These are phyloP conservation scores for Yamadazyma diddensiae DNA, from an alignment of 1,139 yeast species.

Conservation along the genomic window DNA sequence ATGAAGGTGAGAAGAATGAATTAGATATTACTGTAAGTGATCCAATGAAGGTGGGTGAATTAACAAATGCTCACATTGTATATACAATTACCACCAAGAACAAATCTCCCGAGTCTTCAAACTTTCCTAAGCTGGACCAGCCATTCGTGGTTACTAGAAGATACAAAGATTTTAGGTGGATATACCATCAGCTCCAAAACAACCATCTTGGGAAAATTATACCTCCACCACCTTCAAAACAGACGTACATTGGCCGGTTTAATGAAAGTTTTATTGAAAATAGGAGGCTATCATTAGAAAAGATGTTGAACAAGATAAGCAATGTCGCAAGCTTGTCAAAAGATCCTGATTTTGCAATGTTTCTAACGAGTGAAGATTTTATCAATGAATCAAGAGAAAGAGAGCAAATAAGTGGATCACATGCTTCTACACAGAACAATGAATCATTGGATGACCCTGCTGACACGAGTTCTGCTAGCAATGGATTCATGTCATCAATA, in stretches of 20 bases:
- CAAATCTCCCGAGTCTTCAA: slow-evolving; percentile 25
- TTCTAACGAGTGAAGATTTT: slow-evolving; percentile 74
- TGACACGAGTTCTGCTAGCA: slow-evolving; percentile 28
- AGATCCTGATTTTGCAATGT: slow-evolving; percentile 76
- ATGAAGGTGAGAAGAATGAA: slow-evolving; percentile 14
- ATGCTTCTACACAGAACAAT: slow-evolving; percentile 44
- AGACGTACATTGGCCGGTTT: slow-evolving; percentile 78
- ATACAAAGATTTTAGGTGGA: slow-evolving; percentile 82
- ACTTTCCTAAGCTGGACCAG: slow-evolving; percentile 21
- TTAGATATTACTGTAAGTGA: slow-evolving; percentile 80
- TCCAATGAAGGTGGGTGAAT: slow-evolving; percentile 88
- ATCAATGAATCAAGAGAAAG: slow-evolving; percentile 60
- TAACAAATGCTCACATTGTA: slow-evolving; percentile 85
- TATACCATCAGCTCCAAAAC: slow-evolving; percentile 80
- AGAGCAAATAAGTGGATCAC: slow-evolving; percentile 54
- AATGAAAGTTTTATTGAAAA: slow-evolving; percentile 86
- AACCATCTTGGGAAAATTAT: slow-evolving; percentile 88
- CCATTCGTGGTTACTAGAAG: slow-evolving; percentile 64
- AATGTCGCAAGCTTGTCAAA: slow-evolving; percentile 52
- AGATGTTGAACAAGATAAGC: slow-evolving; percentile 74
- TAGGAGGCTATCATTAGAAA: slow-evolving; percentile 82
- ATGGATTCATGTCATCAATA: slow-evolving; percentile 62
- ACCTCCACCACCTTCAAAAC: slow-evolving; percentile 98
- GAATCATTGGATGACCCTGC: slow-evolving; percentile 37
- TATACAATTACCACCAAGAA: slow-evolving; percentile 68